phyloP scores from a whole-genome alignment of 2,329 filamentous ascomycete species.

The Trichophyton equinum region DNA sequence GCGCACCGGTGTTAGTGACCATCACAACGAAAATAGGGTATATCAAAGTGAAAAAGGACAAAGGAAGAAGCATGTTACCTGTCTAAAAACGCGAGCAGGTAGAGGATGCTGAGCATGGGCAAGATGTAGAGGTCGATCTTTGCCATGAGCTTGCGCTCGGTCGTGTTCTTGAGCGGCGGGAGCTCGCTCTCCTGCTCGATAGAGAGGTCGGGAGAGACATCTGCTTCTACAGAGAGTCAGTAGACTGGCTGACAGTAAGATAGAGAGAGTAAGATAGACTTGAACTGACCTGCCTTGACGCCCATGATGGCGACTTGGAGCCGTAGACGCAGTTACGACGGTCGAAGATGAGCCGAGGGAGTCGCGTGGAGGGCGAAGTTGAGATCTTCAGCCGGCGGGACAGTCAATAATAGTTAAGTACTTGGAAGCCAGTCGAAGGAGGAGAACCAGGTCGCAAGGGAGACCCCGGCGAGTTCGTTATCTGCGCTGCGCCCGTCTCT shows the following conservation, averaged over 20 bases:
- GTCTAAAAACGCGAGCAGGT: constrained; percentile 55
- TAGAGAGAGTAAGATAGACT: not conserved
- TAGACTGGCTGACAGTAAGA: not conserved
- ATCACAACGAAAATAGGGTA: not conserved
- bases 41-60: not conserved
- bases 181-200: constrained; percentile 4
- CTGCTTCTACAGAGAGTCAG: not conserved
- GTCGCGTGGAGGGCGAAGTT: not conserved
- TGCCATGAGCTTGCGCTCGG: constrained; percentile 51
- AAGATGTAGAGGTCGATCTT: constrained; percentile 61
- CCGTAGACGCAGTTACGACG: not conserved
- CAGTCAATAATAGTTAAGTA: not conserved
- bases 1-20: not conserved
- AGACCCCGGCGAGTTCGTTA: not conserved
- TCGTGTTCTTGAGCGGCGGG: constrained; percentile 23
- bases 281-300: not conserved
- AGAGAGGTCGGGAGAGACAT: constrained; percentile 6
- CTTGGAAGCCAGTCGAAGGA: not conserved
- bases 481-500: not conserved
- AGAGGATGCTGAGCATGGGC: constrained; percentile 60
- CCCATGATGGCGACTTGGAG: not conserved
- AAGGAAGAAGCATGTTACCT: constrained; percentile 22
- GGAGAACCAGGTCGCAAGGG: not conserved
- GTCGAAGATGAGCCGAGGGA: not conserved
- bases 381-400: not conserved